A percentile compares a stretch with the other conserved stretches of the same genome.
Conservation (phyloP, 2,329 filamentous ascomycete species). For the Pezicula neosporulosa region DNA sequence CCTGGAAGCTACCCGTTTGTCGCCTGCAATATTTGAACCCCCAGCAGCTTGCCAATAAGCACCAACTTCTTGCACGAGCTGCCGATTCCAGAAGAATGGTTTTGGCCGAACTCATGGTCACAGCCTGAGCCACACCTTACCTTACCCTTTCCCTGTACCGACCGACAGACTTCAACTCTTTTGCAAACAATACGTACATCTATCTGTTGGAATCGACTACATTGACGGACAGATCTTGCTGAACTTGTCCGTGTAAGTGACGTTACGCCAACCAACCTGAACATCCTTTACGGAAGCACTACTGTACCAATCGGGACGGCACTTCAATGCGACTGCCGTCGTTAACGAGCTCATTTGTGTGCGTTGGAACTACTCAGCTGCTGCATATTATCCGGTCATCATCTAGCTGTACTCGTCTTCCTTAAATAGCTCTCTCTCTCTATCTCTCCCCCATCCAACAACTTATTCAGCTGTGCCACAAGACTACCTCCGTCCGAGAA, state of each 20-base stretch:
- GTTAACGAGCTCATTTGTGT: conserved; percentile 10
- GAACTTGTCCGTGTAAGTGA: not conserved
- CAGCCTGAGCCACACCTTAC: conserved; percentile 26
- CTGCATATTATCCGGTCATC: conserved; percentile 9
- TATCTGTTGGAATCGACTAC: conserved; percentile 5
- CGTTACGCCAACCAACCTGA: conserved; percentile 3
- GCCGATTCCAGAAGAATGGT: conserved; percentile 28
- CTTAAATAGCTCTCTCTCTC: conserved; percentile 15
- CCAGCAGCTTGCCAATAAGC: conserved; percentile 16
- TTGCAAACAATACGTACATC: not conserved
- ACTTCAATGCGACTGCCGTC: conserved; percentile 23
- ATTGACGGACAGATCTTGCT: not conserved
- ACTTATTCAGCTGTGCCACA: conserved; percentile 20
- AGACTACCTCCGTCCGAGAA: conserved; percentile 15
- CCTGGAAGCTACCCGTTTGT: conserved; percentile 18
- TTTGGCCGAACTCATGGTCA: conserved; percentile 22
- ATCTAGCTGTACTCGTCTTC: conserved; percentile 12
- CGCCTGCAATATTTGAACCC: conserved; percentile 9
- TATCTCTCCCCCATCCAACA: conserved; percentile 3
- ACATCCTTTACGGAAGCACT: conserved; percentile 9
- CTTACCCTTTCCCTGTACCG: conserved; percentile 15
- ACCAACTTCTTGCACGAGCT: conserved; percentile 20
- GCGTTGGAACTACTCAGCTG: conserved; percentile 16
- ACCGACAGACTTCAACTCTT: conserved; percentile 13
- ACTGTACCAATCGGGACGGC: conserved; percentile 18